A percentile compares a stretch with the other conserved stretches of the same genome.
Evolutionary conservation across 1,139 yeast species (phyloP).

Genomic region (Pichia sp.): DNA sequence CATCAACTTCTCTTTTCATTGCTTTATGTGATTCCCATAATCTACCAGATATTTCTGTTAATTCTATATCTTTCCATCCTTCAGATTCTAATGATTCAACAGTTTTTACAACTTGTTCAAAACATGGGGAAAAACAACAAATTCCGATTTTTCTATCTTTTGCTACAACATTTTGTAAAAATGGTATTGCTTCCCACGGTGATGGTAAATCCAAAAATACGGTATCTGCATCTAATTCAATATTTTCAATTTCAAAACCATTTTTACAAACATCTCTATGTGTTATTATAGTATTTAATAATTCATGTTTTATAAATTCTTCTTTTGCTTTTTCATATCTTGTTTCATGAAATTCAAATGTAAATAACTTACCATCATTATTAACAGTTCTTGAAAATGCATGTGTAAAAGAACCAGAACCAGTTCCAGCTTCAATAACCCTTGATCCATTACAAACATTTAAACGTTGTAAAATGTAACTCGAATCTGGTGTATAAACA

Average conservation of each 20-base stretch:
- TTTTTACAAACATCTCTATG: slow-evolving; percentile 90
- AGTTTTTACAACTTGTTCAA: slow-evolving; percentile 90
- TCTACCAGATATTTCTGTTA: slow-evolving; percentile 84
- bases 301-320: slow-evolving; percentile 72
- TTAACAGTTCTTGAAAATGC: slow-evolving; percentile 80
- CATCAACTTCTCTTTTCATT: slow-evolving; percentile 76
- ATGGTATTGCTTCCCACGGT: slow-evolving; percentile 94
- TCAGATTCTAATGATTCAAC: slow-evolving; percentile 63
- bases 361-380: slow-evolving; percentile 56
- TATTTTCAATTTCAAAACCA: slow-evolving; percentile 59
- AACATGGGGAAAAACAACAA: slow-evolving; percentile 96
- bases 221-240: slow-evolving; percentile 51
- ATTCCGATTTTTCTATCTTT: slow-evolving; percentile 51
- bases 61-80: slow-evolving; percentile 88
- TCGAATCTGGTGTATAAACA: slow-evolving; percentile 92
- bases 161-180: slow-evolving; percentile 57
- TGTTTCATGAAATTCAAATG: slow-evolving; percentile 88
- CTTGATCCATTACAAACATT: slow-evolving; percentile 66
- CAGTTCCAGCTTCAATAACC: slow-evolving; percentile 97
- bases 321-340: slow-evolving; percentile 70
- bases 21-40: slow-evolving; percentile 90
- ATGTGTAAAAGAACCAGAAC: slow-evolving; percentile 94
- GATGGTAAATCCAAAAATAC: slow-evolving; percentile 91
- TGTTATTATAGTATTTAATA: slow-evolving; percentile 44
- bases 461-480: slow-evolving; percentile 80